Evolutionary conservation across 2,329 filamentous ascomycete genomes (phyloP), one percentile per base, ranked within the genome.

Genomic region (Fusarium graminum): DNA sequence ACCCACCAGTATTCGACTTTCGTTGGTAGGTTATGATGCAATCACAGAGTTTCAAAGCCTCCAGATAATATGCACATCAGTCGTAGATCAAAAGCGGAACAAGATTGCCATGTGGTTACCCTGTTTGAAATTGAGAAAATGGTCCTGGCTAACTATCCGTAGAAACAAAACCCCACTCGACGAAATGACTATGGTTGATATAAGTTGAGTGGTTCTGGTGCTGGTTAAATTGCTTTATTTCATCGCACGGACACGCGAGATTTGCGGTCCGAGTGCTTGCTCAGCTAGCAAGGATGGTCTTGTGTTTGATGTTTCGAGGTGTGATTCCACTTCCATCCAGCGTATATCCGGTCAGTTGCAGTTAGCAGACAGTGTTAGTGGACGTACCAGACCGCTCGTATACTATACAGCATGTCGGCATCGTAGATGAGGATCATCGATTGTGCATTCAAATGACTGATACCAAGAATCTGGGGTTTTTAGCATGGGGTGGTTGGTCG

Each of bases 161-260:
- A 13, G 50, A 69, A 58, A 52, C n/a, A 29, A 38, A 61, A 55
- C 56, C 45, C 68, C 63, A 63, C 65, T 51, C 17, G n/a, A 29
- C 25, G 44, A 53, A 26, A 53, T 54, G 38, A 46, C 25, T 40
- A 39, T 43, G 16, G 38, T 30, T 26, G 13, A 22, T 41, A 32
- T 39, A 49, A 26, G 38, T 49, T 59, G 45, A 57, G 52, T 68
- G 68, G 63, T 52, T 54, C 51, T 43, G 52, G 58, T 38, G 25
- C 25, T 62, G 34, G 46, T 67, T 46, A 72, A 72, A 72, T 72
- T 72, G 54, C 70, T 49, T 69, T 72, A 72, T 71, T 71, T 72
- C 51, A 52, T 68, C 46, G 41, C 42, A 40, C 69, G 51, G 54
- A 52, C 53, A 65, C 55, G 60, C 61, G 66, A 70, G 60, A 71